Percentiles rank a stretch among this genome's conserved stretches.
These are phyloP conservation scores for Colletotrichum tabaci DNA, from an alignment of 2,329 filamentous ascomycete genomes.

Conservation along the genomic window DNA sequence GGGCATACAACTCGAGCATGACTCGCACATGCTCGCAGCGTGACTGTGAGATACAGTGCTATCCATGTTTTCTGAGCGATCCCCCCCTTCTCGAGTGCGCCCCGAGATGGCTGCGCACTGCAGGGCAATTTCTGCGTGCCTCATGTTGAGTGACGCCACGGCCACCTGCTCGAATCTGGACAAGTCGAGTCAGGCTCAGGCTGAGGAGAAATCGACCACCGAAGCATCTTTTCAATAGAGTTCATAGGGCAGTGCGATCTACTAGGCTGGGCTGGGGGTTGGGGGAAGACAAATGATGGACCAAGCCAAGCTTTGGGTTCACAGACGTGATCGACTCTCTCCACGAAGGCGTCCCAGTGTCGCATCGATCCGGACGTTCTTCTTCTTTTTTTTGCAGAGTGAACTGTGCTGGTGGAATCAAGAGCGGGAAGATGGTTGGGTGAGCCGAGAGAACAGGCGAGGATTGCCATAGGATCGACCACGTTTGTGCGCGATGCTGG, in stretches of 20 bases:
- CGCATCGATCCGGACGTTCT: conserved; percentile 3
- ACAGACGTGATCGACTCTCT: conserved; percentile 20
- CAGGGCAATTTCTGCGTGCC: conserved; percentile 25
- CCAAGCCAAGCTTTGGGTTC: conserved; percentile 33
- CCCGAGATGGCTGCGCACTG: not conserved
- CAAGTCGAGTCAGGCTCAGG: conserved; percentile 12
- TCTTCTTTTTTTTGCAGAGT: conserved; percentile 1
- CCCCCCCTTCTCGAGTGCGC: not conserved
- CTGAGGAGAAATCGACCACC: not conserved
- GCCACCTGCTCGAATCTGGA: conserved; percentile 1
- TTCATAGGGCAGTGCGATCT: not conserved
- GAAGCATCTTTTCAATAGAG: not conserved
- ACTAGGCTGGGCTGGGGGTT: conserved; percentile 1
- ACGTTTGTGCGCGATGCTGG: conserved; percentile 7
- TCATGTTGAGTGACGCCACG: conserved; percentile 33
- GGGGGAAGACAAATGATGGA: not conserved
- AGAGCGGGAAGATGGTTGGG: not conserved
- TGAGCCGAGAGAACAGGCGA: conserved; percentile 11
- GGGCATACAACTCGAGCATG: not conserved
- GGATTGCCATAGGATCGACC: conserved; percentile 35
- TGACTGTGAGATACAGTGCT: not conserved
- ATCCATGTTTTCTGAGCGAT: not conserved
- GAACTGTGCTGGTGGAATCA: conserved; percentile 1
- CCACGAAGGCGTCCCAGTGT: conserved; percentile 32
- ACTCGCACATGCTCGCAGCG: conserved; percentile 3